A percentile compares a stretch with the other conserved stretches of the same genome.
Conservation (phyloP, 257 asterid species). For the Salvia rosmarinus region DNA sequence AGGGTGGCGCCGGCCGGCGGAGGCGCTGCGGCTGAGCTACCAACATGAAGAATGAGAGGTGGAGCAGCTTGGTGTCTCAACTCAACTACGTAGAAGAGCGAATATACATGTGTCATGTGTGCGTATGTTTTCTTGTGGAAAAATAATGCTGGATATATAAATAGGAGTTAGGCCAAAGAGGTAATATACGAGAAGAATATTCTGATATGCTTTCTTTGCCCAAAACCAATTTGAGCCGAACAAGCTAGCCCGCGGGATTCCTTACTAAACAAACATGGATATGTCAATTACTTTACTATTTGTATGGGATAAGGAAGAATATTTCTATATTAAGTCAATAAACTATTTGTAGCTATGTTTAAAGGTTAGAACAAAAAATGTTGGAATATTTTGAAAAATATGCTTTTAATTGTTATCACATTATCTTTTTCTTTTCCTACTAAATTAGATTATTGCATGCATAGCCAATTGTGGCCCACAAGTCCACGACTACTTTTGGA, state of each 20-base stretch:
- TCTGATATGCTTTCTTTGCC: conserved; percentile 45
- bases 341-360: too few species aligned
- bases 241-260: conserved; percentile 28
- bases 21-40: conserved; percentile 28
- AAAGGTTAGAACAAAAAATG: too few species aligned
- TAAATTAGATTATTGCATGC: too few species aligned
- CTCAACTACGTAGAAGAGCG: background rate
- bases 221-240: conserved; percentile 30
- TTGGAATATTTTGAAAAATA: too few species aligned
- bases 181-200: conserved; percentile 67
- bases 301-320: conserved; percentile 18
- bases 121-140: background rate
- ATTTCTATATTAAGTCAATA: background rate
- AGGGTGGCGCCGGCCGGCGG: conserved; percentile 27
- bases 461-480: too few species aligned
- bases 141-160: conserved; percentile 13
- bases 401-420: too few species aligned
- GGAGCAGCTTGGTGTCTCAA: conserved; percentile 19
- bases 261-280: background rate
- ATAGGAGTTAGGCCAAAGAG: conserved; percentile 22
- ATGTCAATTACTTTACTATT: conserved; percentile 7
- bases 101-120: background rate
- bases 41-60: conserved; percentile 9
- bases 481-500: too few species aligned
- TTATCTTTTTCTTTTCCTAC: too few species aligned